phyloP scores from a whole-genome alignment of 176 grass and related monocot species.

The Phyllostachys edulis region DNA sequence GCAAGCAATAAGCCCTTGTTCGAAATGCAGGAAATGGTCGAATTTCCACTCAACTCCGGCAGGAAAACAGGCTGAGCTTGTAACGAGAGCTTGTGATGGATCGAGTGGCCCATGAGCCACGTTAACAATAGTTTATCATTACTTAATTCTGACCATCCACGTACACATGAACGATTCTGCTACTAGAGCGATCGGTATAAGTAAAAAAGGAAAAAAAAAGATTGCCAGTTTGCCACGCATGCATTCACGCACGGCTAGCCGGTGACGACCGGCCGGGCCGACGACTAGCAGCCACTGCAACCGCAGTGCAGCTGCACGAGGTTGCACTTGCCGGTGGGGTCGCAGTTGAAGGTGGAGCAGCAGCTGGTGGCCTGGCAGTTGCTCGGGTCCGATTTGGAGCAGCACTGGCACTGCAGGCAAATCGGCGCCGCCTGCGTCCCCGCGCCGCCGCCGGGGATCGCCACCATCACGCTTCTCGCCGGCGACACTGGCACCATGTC shows the following conservation, averaged over 20 bases:
- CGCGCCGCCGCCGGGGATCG: not conserved
- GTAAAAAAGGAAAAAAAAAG: not conserved
- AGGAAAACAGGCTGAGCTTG: too few relatives aligned
- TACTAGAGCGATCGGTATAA: too few relatives aligned
- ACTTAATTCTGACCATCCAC: not conserved
- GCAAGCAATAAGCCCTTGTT: too few relatives aligned
- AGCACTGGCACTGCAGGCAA: conserved; percentile 27
- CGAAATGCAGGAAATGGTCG: too few relatives aligned
- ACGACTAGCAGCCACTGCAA: not conserved
- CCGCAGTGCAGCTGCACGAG: not conserved
- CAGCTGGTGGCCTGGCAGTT: not conserved
- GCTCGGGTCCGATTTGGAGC: not conserved
- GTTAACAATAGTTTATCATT: not conserved
- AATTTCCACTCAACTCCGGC: too few relatives aligned
- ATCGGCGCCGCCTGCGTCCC: not conserved
- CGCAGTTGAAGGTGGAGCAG: conserved; percentile 22
- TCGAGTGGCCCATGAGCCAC: too few relatives aligned
- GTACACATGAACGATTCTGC: not conserved
- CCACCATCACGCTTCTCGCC: not conserved
- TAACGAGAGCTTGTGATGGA: too few relatives aligned
- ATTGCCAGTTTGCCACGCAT: not conserved
- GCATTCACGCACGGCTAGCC: not conserved
- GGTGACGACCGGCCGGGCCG: not conserved
- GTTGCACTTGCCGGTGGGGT: not conserved
- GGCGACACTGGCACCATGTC: conserved; percentile 6